Evolutionary conservation across 2,329 filamentous ascomycete species (phyloP).

Genomic region (Penicillium aurantiogriseum): DNA sequence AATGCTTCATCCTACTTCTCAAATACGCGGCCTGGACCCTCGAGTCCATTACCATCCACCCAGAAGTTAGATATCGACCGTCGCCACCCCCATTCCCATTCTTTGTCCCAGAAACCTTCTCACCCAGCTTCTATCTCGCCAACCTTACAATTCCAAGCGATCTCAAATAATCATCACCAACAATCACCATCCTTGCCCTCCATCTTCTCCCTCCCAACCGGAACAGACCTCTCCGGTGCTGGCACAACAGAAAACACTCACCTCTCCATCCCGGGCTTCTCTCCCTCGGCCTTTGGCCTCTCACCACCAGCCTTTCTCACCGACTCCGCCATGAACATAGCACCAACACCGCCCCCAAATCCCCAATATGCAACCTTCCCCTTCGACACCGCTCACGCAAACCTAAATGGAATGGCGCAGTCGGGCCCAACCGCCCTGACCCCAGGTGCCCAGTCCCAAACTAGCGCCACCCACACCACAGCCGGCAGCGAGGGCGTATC

Average conservation of each 20-base stretch:
- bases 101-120: slow-evolving; percentile 2
- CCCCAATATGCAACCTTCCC: slow-evolving; percentile 42
- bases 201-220: slow-evolving; percentile 13
- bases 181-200: slow-evolving; percentile 16
- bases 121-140: slow-evolving; percentile 11
- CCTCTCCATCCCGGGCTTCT: slow-evolving; percentile 38
- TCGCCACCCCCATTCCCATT: slow-evolving; percentile 8
- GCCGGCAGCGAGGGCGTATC: slow-evolving; percentile 35
- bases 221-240: slow-evolving; percentile 7
- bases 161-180: slow-evolving; percentile 12
- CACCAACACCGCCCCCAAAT: slow-evolving; percentile 31
- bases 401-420: slow-evolving; percentile 6
- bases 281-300: slow-evolving; percentile 35
- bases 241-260: slow-evolving; percentile 15
- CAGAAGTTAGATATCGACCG: slow-evolving; percentile 14
- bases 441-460: slow-evolving; percentile 46
- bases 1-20: slow-evolving; percentile 16
- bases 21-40: slow-evolving; percentile 8
- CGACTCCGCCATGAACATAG: slow-evolving; percentile 28
- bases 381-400: slow-evolving; percentile 30
- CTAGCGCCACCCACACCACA: slow-evolving; percentile 42
- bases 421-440: slow-evolving; percentile 26
- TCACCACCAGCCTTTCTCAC: slow-evolving; percentile 37
- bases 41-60: slow-evolving; percentile 4
- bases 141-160: slow-evolving; percentile 15